phyloP scores from a whole-genome alignment of 306 rosid species.

The Quercus suber region DNA sequence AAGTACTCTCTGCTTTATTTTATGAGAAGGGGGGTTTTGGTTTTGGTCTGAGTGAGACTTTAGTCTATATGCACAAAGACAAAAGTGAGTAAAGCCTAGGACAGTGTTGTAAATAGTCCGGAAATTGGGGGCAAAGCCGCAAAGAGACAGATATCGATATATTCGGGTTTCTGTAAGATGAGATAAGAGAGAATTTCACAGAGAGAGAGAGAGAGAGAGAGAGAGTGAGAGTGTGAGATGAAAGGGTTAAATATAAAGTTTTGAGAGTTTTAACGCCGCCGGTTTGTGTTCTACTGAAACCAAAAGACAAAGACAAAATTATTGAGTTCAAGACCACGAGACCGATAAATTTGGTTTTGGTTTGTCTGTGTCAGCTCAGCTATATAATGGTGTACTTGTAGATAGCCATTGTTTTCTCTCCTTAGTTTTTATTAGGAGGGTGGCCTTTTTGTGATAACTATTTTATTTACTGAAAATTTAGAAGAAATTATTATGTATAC shows the following conservation, averaged over 20 bases:
- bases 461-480: too few relatives aligned
- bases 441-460: too few relatives aligned
- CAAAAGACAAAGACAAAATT: conserved; percentile 22
- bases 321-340: conserved; percentile 9
- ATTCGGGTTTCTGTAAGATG: neutral
- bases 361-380: too few relatives aligned
- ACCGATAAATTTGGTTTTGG: too few relatives aligned
- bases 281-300: conserved; percentile 16
- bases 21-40: neutral
- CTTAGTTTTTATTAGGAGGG: too few relatives aligned
- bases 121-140: neutral
- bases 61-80: neutral
- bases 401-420: too few relatives aligned
- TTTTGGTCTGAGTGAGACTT: neutral
- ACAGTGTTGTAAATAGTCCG: neutral
- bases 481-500: too few relatives aligned
- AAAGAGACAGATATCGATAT: neutral
- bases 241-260: neutral
- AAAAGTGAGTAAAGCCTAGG: neutral
- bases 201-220: neutral
- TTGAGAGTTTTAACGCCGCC: conserved; percentile 29
- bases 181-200: neutral
- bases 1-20: neutral
- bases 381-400: too few relatives aligned
- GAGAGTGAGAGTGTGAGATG: neutral